A percentile compares a stretch with the other conserved stretches of the same genome.
Evolutionary conservation across 352 stramenopile species (phyloP).

Genomic region (Phytophthora vignae): DNA sequence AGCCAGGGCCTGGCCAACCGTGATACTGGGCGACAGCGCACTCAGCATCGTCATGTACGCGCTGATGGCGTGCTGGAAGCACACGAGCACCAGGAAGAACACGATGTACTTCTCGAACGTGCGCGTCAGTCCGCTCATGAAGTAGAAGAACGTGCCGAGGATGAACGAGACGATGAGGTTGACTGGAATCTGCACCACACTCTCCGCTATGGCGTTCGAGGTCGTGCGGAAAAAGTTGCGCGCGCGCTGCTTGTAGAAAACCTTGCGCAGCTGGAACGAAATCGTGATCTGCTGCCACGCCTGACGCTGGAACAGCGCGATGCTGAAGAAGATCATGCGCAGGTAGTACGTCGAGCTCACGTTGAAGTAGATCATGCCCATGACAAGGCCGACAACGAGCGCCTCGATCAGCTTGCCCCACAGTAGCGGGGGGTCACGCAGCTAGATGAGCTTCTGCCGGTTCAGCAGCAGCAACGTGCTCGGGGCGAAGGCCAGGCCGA

Average conservation of each 20-base stretch:
- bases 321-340: too few relatives aligned
- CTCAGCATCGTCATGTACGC: conserved; percentile 75
- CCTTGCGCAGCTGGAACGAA: conserved; percentile 74
- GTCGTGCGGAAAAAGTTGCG: conserved; percentile 91
- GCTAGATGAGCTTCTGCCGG: too few relatives aligned
- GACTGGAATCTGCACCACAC: conserved; percentile 68
- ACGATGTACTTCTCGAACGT: conserved; percentile 80
- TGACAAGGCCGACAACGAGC: too few relatives aligned
- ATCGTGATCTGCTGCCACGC: conserved; percentile 24
- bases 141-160: conserved; percentile 86
- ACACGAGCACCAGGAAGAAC: conserved; percentile 78
- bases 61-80: conserved; percentile 80
- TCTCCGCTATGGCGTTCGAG: conserved; percentile 82
- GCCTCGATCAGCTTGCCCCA: too few relatives aligned
- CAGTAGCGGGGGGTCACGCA: too few relatives aligned
- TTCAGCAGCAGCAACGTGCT: too few relatives aligned
- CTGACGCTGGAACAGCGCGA: too few relatives aligned
- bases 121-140: conserved; percentile 84
- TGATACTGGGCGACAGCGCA: conserved; percentile 65
- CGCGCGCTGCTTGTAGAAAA: conserved; percentile 92
- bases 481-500: too few relatives aligned
- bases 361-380: too few relatives aligned
- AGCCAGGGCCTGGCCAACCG: conserved; percentile 58
- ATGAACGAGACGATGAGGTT: conserved; percentile 73
- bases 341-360: too few relatives aligned